Conservation (phyloP, 352 stramenopile genomes). For the Plasmopara halstedii region DNA sequence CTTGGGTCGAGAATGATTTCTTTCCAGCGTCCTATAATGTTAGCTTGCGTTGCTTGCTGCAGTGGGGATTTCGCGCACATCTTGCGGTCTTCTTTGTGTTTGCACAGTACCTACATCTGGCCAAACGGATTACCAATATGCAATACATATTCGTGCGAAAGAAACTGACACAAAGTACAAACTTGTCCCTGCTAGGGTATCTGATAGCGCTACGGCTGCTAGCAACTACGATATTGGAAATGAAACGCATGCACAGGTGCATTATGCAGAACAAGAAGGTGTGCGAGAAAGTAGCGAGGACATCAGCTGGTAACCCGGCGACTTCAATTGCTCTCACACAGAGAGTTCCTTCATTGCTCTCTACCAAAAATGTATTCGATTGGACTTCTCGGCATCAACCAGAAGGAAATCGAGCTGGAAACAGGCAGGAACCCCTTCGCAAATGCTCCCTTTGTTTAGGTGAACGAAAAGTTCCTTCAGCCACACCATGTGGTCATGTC, state of each 20-base stretch:
- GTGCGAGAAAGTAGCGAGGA: slow-evolving; percentile 27
- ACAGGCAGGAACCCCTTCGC: slow-evolving; percentile 20
- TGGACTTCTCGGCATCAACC: slow-evolving; percentile 1
- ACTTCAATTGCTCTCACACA: slow-evolving; percentile 25
- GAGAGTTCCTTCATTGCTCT: slow-evolving; percentile 31
- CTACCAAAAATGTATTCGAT: background rate
- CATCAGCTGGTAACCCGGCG: slow-evolving; percentile 2
- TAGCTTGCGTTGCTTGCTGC: slow-evolving; percentile 30
- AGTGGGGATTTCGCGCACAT: slow-evolving; percentile 49
- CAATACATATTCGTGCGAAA: slow-evolving; percentile 77
- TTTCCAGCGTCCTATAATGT: slow-evolving; percentile 60
- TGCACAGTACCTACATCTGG: slow-evolving; percentile 57
- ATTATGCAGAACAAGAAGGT: slow-evolving; percentile 38
- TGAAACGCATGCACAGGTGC: slow-evolving; percentile 43
- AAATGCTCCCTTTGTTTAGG: slow-evolving; percentile 87
- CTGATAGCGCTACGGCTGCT: slow-evolving; percentile 65
- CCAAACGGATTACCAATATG: slow-evolving; percentile 59
- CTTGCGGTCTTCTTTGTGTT: slow-evolving; percentile 72
- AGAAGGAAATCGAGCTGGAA: background rate
- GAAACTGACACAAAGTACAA: slow-evolving; percentile 44
- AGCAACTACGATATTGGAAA: slow-evolving; percentile 37
- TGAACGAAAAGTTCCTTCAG: slow-evolving; percentile 58
- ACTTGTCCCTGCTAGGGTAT: slow-evolving; percentile 73
- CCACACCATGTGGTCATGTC: slow-evolving; percentile 85
- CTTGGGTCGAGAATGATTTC: slow-evolving; percentile 35